Percentiles rank a stretch among this genome's conserved stretches.
phyloP scores from a whole-genome alignment of 2,329 filamentous ascomycete species.

The Apiospora pterosperma region DNA sequence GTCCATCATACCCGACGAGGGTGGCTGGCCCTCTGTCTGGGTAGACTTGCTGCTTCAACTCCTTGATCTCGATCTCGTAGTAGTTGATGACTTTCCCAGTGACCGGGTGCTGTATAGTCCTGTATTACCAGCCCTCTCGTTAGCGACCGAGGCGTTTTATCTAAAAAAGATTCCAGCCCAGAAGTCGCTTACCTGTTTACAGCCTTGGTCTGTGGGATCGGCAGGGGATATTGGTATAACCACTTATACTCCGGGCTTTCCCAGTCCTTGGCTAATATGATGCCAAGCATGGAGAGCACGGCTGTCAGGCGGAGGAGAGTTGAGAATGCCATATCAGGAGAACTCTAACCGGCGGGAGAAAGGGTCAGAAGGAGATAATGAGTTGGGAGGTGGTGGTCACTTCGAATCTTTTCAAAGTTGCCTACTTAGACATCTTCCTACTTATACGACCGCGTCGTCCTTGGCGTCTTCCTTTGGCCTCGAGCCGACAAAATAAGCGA shows the following conservation, averaged over 20 bases:
- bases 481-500: not conserved
- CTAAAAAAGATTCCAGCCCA: not conserved
- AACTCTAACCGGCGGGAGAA: not conserved
- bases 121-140: constrained; percentile 3
- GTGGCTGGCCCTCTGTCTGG: constrained; percentile 28
- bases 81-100: constrained; percentile 33
- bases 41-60: constrained; percentile 32
- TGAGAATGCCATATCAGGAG: not conserved
- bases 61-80: constrained; percentile 31
- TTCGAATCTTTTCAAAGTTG: not conserved
- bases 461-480: not conserved
- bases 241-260: constrained; percentile 4
- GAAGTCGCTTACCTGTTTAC: not conserved
- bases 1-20: constrained; percentile 49
- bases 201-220: constrained; percentile 4
- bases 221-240: constrained; percentile 6
- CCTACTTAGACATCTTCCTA: not conserved
- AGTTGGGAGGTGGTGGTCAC: not conserved
- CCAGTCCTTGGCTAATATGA: constrained; percentile 5
- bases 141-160: not conserved
- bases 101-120: constrained; percentile 31
- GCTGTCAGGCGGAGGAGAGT: not conserved
- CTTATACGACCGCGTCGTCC: not conserved
- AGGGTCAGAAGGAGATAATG: not conserved
- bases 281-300: not conserved